Evolutionary conservation across 495 filamentous ascomycete species (phyloP).

Genomic region (Penicillium roqueforti): DNA sequence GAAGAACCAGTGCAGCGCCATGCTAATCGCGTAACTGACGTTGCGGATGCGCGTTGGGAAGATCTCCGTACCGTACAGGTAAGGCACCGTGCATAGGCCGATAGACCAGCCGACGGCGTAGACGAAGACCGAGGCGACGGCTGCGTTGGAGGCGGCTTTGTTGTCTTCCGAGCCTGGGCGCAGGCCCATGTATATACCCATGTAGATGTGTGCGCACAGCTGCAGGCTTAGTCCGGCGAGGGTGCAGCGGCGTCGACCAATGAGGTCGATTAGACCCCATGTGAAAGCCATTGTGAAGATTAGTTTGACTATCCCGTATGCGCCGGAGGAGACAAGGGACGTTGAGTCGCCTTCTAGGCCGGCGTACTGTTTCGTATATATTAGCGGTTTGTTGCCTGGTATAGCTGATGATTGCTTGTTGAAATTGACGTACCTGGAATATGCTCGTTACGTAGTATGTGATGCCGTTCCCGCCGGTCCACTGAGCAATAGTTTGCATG

Average conservation of each 20-base stretch:
- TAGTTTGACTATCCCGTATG: conserved; percentile 44
- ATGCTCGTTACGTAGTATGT: conserved; percentile 45
- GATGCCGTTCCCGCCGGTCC: conserved; percentile 47
- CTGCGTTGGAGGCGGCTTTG: conserved; percentile 38
- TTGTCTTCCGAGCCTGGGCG: conserved; percentile 31
- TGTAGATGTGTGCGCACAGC: conserved; percentile 41
- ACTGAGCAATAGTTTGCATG: conserved; percentile 46
- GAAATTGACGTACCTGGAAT: conserved; percentile 22
- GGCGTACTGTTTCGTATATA: conserved; percentile 22
- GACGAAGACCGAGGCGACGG: conserved; percentile 44
- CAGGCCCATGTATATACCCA: conserved; percentile 42
- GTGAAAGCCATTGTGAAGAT: conserved; percentile 47
- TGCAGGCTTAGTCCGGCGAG: conserved; percentile 37
- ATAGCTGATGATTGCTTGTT: not conserved
- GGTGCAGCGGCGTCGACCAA: conserved; percentile 41
- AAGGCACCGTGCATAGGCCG: conserved; percentile 49
- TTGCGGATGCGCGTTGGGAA: conserved; percentile 46
- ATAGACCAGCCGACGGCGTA: conserved; percentile 49
- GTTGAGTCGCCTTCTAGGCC: conserved; percentile 27
- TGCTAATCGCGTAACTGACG: conserved; percentile 40
- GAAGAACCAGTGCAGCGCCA: conserved; percentile 47
- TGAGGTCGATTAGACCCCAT: conserved; percentile 41
- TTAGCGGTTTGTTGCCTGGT: not conserved
- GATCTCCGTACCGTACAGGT: conserved; percentile 46
- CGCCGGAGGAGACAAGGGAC: conserved; percentile 41